Conservation (phyloP, 2,329 filamentous ascomycete species). For the Epichloe festucae region DNA sequence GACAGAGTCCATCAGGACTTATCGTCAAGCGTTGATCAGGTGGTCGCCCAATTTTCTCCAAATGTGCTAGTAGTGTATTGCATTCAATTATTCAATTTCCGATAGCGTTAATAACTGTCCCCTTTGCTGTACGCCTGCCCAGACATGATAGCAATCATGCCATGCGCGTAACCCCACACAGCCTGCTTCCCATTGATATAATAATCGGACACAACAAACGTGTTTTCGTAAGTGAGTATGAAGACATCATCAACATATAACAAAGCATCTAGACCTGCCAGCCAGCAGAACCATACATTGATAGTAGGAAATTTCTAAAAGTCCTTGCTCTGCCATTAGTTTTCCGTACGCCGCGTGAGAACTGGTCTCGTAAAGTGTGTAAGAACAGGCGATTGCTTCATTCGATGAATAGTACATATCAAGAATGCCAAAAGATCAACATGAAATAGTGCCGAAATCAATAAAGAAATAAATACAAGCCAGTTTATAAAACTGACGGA, state of each 20-base stretch:
- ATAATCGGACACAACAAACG: background rate
- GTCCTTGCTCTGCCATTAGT: background rate
- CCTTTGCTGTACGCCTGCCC: background rate
- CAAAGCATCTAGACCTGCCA: background rate
- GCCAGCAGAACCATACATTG: background rate
- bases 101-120: background rate
- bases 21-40: background rate
- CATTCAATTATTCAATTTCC: background rate
- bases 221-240: background rate
- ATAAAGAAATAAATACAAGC: background rate
- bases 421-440: background rate
- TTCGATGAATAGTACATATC: background rate
- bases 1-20: background rate
- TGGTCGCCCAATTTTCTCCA: too few species aligned
- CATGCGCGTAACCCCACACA: background rate
- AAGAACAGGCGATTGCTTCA: background rate
- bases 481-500: background rate
- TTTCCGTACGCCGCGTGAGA: background rate
- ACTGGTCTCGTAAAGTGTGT: background rate
- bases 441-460: background rate
- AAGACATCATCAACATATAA: background rate
- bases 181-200: background rate
- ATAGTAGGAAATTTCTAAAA: background rate
- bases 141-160: background rate
- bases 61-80: background rate